Percentiles rank a stretch among this genome's conserved stretches.
Evolutionary conservation across 345 rosid genomes (phyloP).

Genomic region (Aurinia saxatilis): DNA sequence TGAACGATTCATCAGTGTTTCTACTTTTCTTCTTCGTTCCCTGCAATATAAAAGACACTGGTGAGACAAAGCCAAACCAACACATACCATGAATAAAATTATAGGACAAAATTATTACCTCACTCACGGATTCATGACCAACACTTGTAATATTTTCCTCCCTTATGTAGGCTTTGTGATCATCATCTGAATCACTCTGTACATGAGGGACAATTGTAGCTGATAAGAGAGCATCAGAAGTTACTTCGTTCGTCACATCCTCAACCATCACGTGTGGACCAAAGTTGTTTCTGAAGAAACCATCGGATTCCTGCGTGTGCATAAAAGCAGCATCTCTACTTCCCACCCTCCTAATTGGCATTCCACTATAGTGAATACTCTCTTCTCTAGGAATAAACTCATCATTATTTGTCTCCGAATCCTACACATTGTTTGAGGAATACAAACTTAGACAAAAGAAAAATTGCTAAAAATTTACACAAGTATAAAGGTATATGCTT

Average conservation of each 20-base stretch:
- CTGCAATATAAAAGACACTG: slow-evolving; percentile 27
- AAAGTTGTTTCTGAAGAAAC: slow-evolving; percentile 14
- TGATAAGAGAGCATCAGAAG: slow-evolving; percentile 31
- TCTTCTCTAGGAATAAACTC: slow-evolving; percentile 31
- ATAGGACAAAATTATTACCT: slow-evolving; percentile 37
- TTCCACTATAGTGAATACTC: slow-evolving; percentile 16
- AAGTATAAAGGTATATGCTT: slow-evolving; percentile 19
- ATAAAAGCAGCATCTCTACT: slow-evolving; percentile 21
- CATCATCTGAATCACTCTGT: slow-evolving; percentile 34
- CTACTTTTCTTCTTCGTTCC: slow-evolving; percentile 30
- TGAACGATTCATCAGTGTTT: slow-evolving; percentile 38
- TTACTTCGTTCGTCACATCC: slow-evolving; percentile 58
- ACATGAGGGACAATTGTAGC: slow-evolving; percentile 35
- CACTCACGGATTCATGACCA: slow-evolving; percentile 31
- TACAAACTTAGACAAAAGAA: slow-evolving; percentile 9
- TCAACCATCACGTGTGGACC: slow-evolving; percentile 38
- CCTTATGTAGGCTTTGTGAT: slow-evolving; percentile 28
- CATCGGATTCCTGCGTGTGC: slow-evolving; percentile 29
- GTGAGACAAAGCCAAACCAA: neutral
- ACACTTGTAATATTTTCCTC: slow-evolving; percentile 27
- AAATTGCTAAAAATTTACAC: neutral
- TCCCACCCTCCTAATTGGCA: slow-evolving; percentile 23
- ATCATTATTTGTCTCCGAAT: slow-evolving; percentile 25
- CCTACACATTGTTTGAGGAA: slow-evolving; percentile 31
- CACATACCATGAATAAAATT: neutral